Base-by-base conservation (phyloP, 176 grass and related monocot species). In the Hyparrhenia diplandra region DNA sequence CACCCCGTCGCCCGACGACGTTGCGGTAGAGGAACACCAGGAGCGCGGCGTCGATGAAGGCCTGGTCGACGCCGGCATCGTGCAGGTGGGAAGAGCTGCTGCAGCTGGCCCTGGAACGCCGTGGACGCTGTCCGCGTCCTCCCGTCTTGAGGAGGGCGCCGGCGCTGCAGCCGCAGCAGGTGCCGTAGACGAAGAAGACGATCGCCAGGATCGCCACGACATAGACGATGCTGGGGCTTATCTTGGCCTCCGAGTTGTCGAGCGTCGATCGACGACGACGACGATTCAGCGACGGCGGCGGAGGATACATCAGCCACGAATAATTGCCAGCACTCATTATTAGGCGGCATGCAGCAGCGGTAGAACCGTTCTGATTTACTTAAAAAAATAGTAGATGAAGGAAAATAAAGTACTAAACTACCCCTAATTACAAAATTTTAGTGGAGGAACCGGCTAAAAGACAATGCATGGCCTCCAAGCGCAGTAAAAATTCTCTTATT, bases 1-100 rank as follows among this genome's bases (percentile, higher is more conserved):
- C n/a, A n/a, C 68, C 30, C 1, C 72, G 20, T 54, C 60, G 41
- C n/a, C 79, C 91, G 2, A 99, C 80, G 46, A 99, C 88, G 70
- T 91, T 72, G 27, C 71, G 65, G 88, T 99, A 99, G 16, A 86
- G 55, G 85, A 99, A 95, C 7, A 99, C 92, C 0, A 90, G 96
- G 63, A 99, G 90, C 23, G 85, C 82, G n/a, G n/a, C n/a, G 79
- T 95, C 96, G 60, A 99, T 99, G 86, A 95, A 99, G 67, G 92
- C 86, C 87, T 99, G 96, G 85, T 99, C 90, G 0, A 99, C 90
- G 51, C 96, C 96, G 5, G 90, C 84, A 81, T 99, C 96, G 67
- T 99, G 96, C 30, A 95, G 89, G 75, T 93, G 92, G n/a, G 88
- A 98, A 98, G 16, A 98, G 90, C 65, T 98, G 92, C 84, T 99